Base-by-base conservation (phyloP, 2,329 filamentous ascomycete species). In the Phialophora verrucosa region DNA sequence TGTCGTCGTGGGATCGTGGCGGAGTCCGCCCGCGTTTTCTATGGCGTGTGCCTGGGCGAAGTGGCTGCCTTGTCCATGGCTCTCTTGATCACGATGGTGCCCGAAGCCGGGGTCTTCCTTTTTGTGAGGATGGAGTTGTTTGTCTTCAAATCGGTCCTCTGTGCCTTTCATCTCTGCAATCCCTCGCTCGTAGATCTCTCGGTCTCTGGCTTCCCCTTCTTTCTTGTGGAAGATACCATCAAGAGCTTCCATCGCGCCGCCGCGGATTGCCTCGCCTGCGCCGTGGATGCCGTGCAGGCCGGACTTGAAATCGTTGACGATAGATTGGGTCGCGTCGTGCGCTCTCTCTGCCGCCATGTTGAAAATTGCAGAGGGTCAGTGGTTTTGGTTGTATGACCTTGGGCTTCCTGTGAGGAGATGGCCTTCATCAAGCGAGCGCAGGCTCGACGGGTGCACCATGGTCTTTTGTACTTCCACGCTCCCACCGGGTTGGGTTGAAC, bases 241-340 rank as follows among this genome's bases (percentile, higher is more conserved):
- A 50, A 80, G 74, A 0, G 76, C 75, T n/a, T 76, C 74, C 61
- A 72, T 77, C 3, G 78, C 56, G 1, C 74, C 74, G 4, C 79
- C 79, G 20, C 79, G 78, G 38, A 81, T 69, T 3, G 76, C 75
- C 66, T 81, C 79, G 5, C 79, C 79, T 20, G 74, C 73, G 7
- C 79, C 79, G 77, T 81, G 69, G 31, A 66, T 60, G 55, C 67
- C 64, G 38, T 70, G 65, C 1, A 69, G 31, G 32, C 63, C 69
- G 17, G 64, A 64, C 12, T 56, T 57, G 62, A 69, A 57, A 2
- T 64, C 50, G 3, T 59, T 35, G 51, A 65, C 64, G 1, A 69
- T 29, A 12, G 54, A 44, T 42, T 65, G 51, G 3, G 66, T 53
- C 10, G 42, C 44, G 14, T 64, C 20, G 11, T 64, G 61, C 12